A percentile compares a stretch with the other conserved stretches of the same genome.
These are phyloP conservation scores for Ophiostoma piceae DNA, from an alignment of 2,329 filamentous ascomycete genomes.

Conservation along the genomic window DNA sequence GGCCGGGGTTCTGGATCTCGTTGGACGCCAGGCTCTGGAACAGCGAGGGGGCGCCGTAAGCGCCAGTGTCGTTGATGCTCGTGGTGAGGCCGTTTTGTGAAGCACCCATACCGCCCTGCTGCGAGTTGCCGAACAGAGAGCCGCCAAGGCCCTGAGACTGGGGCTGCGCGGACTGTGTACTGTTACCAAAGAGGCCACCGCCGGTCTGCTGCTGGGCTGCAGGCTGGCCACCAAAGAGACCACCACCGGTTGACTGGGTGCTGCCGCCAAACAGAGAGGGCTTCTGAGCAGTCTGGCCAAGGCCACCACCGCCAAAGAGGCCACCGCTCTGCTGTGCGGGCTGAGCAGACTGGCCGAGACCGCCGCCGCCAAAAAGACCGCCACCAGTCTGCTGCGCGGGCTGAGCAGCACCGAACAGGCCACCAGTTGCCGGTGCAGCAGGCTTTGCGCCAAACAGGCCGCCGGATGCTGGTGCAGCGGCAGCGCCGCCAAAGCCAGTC, in stretches of 20 bases:
- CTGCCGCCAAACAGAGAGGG: constrained; percentile 50
- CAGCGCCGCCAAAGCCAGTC: constrained; percentile 2
- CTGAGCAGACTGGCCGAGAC: constrained; percentile 47
- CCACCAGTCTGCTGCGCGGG: constrained; percentile 30
- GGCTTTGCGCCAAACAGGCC: constrained; percentile 3
- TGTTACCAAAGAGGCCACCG: constrained; percentile 44
- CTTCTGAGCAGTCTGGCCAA: constrained; percentile 47
- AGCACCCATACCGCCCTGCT: constrained; percentile 41
- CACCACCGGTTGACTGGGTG: constrained; percentile 41
- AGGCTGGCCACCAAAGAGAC: constrained; percentile 52
- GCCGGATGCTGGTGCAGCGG: not conserved
- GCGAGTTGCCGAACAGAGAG: constrained; percentile 56
- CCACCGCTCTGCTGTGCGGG: constrained; percentile 42
- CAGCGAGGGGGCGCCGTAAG: constrained; percentile 82
- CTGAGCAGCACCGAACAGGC: constrained; percentile 10
- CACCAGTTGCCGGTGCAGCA: constrained; percentile 12
- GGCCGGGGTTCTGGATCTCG: constrained; percentile 69
- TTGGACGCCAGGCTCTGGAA: constrained; percentile 66
- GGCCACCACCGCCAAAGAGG: constrained; percentile 44
- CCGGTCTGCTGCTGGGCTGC: constrained; percentile 37
- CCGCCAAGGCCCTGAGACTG: constrained; percentile 41
- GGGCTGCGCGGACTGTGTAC: constrained; percentile 46
- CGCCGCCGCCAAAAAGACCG: constrained; percentile 45
- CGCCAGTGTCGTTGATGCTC: constrained; percentile 75
- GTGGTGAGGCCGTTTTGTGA: constrained; percentile 66